These are phyloP conservation scores for Pseudevernia furfuracea DNA, from an alignment of 495 filamentous ascomycete species.

Conservation along the genomic window DNA sequence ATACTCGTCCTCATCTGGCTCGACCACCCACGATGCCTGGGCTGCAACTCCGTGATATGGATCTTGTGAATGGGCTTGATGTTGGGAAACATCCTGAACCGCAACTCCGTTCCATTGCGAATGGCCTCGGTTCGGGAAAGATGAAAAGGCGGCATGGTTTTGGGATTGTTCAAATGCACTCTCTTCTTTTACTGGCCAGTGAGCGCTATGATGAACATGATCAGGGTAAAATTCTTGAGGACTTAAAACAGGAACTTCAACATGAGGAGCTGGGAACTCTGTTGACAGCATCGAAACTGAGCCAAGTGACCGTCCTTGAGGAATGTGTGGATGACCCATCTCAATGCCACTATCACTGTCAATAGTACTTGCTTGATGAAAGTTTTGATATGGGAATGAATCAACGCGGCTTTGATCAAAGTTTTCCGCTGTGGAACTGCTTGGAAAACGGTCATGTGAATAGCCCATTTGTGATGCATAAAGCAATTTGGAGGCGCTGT, in stretches of 20 bases:
- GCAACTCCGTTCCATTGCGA: conserved; percentile 1
- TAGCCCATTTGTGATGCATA: conserved; percentile 1
- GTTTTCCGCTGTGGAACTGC: not conserved
- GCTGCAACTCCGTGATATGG: conserved; percentile 12
- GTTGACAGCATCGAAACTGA: conserved; percentile 6
- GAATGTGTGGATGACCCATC: conserved; percentile 9
- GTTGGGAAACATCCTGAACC: conserved; percentile 16
- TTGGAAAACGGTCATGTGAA: conserved; percentile 1
- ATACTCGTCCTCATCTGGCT: conserved; percentile 50
- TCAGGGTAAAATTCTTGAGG: not conserved
- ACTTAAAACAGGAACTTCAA: conserved; percentile 1
- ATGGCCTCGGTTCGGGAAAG: conserved; percentile 2
- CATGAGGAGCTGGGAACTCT: not conserved
- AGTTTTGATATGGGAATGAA: not conserved
- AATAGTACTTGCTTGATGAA: conserved; percentile 9
- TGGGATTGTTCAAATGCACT: conserved; percentile 3
- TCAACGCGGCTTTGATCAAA: not conserved
- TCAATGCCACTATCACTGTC: conserved; percentile 17
- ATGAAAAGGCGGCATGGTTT: conserved; percentile 2
- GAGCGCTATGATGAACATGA: not conserved
- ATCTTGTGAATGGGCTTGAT: conserved; percentile 14
- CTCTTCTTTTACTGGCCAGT: conserved; percentile 3
- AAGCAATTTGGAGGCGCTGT: conserved; percentile 6
- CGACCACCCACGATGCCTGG: conserved; percentile 32
- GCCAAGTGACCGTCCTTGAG: conserved; percentile 30